phyloP scores from a whole-genome alignment of 441 rosid genomes.

The Arabidopsis lyrata region DNA sequence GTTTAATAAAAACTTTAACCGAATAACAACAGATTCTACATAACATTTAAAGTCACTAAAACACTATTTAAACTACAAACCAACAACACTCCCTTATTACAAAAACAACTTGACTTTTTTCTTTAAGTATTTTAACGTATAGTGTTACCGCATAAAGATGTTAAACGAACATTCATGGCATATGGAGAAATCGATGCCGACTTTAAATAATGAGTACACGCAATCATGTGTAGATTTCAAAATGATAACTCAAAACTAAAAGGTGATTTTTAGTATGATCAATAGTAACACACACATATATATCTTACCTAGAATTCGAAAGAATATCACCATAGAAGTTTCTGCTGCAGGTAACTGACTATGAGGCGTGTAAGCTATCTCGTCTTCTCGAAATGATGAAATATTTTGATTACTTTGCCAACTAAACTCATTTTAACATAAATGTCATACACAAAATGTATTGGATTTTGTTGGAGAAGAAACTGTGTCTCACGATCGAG shows the following conservation, averaged over 20 bases:
- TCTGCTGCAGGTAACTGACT: constrained; percentile 1
- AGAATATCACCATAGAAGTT: constrained; percentile 20
- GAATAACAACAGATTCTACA: too few relatives aligned
- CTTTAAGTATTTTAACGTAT: neutral
- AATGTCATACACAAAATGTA: neutral
- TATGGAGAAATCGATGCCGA: constrained; percentile 5
- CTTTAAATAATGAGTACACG: constrained; percentile 20
- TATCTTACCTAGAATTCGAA: constrained; percentile 21
- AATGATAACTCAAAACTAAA: constrained; percentile 8
- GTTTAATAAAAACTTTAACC: too few relatives aligned
- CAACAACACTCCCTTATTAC: too few relatives aligned
- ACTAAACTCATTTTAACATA: neutral
- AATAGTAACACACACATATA: neutral
- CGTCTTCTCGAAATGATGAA: neutral
- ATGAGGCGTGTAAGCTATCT: constrained; percentile 23
- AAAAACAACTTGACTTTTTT: neutral
- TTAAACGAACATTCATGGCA: constrained; percentile 5
- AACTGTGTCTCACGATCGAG: neutral
- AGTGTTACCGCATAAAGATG: constrained; percentile 13
- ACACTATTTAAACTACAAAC: too few relatives aligned
- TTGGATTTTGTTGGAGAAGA: neutral
- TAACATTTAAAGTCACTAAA: too few relatives aligned
- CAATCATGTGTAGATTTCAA: constrained; percentile 29
- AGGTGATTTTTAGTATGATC: constrained; percentile 4
- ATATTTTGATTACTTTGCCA: neutral